These are phyloP conservation scores for Ettlia oleoabundans DNA, from an alignment of 139 green algal species.

Conservation along the genomic window DNA sequence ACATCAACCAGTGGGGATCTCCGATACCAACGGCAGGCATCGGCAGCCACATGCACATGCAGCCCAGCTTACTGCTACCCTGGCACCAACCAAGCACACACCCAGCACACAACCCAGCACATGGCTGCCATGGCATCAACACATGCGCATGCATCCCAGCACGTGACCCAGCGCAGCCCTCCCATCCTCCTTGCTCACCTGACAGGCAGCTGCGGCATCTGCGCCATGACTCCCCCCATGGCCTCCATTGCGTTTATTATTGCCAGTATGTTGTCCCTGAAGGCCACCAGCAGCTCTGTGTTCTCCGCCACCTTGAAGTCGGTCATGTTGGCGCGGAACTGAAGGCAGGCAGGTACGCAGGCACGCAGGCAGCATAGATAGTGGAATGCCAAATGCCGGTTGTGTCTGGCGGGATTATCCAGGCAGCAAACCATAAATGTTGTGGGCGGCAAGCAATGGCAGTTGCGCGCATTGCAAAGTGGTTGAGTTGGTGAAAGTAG, in stretches of 20 bases:
- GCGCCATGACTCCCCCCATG: conserved; percentile 74
- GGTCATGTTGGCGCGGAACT: conserved; percentile 57
- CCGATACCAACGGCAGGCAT: too few species aligned
- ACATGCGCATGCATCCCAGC: too few species aligned
- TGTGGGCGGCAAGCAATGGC: too few species aligned
- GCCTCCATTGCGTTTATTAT: conserved; percentile 76
- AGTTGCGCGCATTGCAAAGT: too few species aligned
- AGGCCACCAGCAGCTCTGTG: conserved; percentile 78
- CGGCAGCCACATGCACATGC: too few species aligned
- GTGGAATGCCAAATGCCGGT: background rate
- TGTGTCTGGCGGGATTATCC: background rate
- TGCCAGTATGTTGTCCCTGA: conserved; percentile 85
- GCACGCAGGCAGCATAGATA: background rate
- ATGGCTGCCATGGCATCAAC: too few species aligned
- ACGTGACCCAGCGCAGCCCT: too few species aligned
- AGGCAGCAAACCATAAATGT: background rate
- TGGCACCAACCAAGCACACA: too few species aligned
- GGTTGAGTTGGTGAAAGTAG: too few species aligned
- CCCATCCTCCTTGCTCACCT: background rate
- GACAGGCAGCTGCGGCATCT: conserved; percentile 88
- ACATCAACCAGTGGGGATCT: too few species aligned
- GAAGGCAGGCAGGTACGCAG: background rate
- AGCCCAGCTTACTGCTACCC: too few species aligned
- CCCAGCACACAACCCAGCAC: too few species aligned
- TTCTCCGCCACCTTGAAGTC: conserved; percentile 80